Evolutionary conservation across 139 green algal genomes (phyloP).

Genomic region (Closterium sp.): DNA sequence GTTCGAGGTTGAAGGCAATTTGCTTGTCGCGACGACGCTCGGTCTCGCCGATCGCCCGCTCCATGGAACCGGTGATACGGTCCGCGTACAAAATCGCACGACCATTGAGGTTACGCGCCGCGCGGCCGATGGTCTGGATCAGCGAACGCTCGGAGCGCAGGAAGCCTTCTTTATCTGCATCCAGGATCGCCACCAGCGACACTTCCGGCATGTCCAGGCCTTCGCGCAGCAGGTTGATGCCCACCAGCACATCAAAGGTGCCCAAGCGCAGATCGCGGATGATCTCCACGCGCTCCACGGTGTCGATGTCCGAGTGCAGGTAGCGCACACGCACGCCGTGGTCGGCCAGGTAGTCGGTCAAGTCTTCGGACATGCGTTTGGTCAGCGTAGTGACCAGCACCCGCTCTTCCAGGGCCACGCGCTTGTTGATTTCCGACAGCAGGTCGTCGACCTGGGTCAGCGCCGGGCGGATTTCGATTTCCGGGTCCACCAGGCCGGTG

Average conservation of each 20-base stretch:
- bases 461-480: not conserved
- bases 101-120: slow-evolving; percentile 37
- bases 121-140: slow-evolving; percentile 48
- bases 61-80: slow-evolving; percentile 35
- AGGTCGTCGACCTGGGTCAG: slow-evolving; percentile 27
- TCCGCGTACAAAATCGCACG: slow-evolving; percentile 42
- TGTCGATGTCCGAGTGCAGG: slow-evolving; percentile 39
- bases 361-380: slow-evolving; percentile 42
- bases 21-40: slow-evolving; percentile 30
- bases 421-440: not conserved
- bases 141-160: slow-evolving; percentile 20
- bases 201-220: slow-evolving; percentile 46
- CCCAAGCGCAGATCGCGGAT: slow-evolving; percentile 24
- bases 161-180: slow-evolving; percentile 49
- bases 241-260: slow-evolving; percentile 38
- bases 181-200: slow-evolving; percentile 41
- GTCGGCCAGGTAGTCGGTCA: slow-evolving; percentile 21
- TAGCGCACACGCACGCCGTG: slow-evolving; percentile 8
- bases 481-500: slow-evolving; percentile 36
- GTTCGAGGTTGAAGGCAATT: slow-evolving; percentile 8
- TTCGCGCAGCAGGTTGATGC: slow-evolving; percentile 51
- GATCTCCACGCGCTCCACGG: slow-evolving; percentile 32
- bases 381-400: slow-evolving; percentile 40
- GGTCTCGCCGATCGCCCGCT: slow-evolving; percentile 21
- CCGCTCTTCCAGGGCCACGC: not conserved